Conservation (phyloP, 1,284 basidiomycete genomes). For the Vanrija pseudolonga region DNA sequence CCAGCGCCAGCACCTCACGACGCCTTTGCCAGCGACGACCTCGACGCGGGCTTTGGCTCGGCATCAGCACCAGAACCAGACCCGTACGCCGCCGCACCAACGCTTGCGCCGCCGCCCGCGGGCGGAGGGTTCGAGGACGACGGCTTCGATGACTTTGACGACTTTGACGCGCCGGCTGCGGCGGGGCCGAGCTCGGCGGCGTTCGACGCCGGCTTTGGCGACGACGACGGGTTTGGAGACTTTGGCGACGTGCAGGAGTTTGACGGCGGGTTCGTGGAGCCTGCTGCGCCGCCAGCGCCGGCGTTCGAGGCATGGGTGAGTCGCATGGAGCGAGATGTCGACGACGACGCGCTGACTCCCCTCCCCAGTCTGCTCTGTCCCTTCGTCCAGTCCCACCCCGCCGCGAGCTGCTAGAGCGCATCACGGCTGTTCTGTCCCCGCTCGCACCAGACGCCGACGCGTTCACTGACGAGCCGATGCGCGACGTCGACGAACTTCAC, state of each 20-base stretch:
- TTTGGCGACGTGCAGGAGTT: conserved; percentile 62
- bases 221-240: conserved; percentile 53
- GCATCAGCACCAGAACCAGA: background rate
- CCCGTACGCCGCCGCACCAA: background rate
- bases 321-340: background rate
- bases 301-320: conserved; percentile 14
- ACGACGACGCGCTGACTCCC: background rate
- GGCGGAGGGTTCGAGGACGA: conserved; percentile 56
- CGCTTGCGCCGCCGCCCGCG: background rate
- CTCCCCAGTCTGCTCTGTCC: conserved; percentile 60
- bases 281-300: conserved; percentile 13
- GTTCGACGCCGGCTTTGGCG: conserved; percentile 14
- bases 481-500: conserved; percentile 70
- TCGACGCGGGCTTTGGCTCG: background rate
- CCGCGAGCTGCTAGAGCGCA: conserved; percentile 58
- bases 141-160: conserved; percentile 61
- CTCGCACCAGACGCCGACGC: conserved; percentile 56
- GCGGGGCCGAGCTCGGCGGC: conserved; percentile 13
- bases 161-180: conserved; percentile 47
- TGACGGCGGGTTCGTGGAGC: conserved; percentile 50
- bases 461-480: conserved; percentile 66
- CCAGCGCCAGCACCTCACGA: background rate
- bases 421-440: conserved; percentile 64
- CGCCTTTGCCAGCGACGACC: background rate
- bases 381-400: conserved; percentile 63